These are phyloP conservation scores for Candida tallmaniae DNA, from an alignment of 805 yeast genomes.

Conservation along the genomic window DNA sequence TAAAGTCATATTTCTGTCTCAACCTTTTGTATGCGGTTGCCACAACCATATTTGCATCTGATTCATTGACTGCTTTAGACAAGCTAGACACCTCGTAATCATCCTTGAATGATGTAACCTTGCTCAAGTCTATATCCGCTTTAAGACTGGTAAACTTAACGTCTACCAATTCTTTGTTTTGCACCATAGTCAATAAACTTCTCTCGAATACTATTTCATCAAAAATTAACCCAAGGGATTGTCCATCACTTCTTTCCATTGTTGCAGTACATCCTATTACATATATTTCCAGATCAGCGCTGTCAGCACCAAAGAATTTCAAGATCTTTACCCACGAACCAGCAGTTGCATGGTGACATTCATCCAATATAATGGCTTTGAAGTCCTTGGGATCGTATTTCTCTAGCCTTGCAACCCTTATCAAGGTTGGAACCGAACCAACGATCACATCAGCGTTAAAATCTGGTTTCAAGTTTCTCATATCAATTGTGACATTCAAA, in stretches of 20 bases:
- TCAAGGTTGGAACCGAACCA: slow-evolving; percentile 71
- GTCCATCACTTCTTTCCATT: slow-evolving; percentile 68
- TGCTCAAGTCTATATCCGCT: slow-evolving; percentile 40
- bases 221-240: slow-evolving; percentile 52
- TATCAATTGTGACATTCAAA: slow-evolving; percentile 58
- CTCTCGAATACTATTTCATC: slow-evolving; percentile 74
- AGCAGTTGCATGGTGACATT: slow-evolving; percentile 90
- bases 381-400: slow-evolving; percentile 54
- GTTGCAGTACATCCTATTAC: slow-evolving; percentile 90
- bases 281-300: slow-evolving; percentile 40
- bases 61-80: slow-evolving; percentile 51
- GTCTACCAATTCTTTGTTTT: slow-evolving; percentile 64
- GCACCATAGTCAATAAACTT: slow-evolving; percentile 60
- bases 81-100: slow-evolving; percentile 55
- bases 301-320: slow-evolving; percentile 50
- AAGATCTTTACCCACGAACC: slow-evolving; percentile 56
- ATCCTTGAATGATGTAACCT: slow-evolving; percentile 27
- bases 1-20: slow-evolving; percentile 33
- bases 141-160: slow-evolving; percentile 59
- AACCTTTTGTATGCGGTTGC: slow-evolving; percentile 46
- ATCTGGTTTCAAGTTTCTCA: slow-evolving; percentile 49
- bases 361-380: slow-evolving; percentile 79
- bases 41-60: slow-evolving; percentile 51
- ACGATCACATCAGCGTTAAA: slow-evolving; percentile 59
- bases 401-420: slow-evolving; percentile 41